Evolutionary conservation across 495 filamentous ascomycete genomes (phyloP).

Genomic region (Choiromyces venosus): DNA sequence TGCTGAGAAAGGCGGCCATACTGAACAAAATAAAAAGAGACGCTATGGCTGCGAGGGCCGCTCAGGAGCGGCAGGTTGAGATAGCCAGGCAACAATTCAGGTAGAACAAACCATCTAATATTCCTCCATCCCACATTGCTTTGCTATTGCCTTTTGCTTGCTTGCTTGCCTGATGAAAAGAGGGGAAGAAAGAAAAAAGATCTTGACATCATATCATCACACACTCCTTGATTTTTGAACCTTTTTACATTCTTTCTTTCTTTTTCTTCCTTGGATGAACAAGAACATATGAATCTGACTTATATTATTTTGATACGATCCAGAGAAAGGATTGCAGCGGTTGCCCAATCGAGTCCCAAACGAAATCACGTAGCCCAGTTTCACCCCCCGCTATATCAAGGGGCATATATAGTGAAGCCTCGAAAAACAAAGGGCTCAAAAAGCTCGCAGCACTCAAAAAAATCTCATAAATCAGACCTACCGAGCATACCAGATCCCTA

Average conservation of each 20-base stretch:
- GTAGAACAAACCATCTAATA: slow-evolving; percentile 21
- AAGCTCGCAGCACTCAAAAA: slow-evolving; percentile 20
- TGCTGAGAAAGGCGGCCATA: slow-evolving; percentile 41
- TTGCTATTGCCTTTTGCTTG: neutral
- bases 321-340: slow-evolving; percentile 38
- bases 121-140: slow-evolving; percentile 4
- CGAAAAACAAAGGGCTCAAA: slow-evolving; percentile 29
- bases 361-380: slow-evolving; percentile 32
- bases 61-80: slow-evolving; percentile 39
- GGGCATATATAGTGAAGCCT: slow-evolving; percentile 28
- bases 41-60: slow-evolving; percentile 38
- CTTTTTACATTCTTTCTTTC: neutral
- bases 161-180: neutral
- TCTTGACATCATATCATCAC: neutral
- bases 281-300: neutral
- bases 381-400: slow-evolving; percentile 33
- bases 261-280: slow-evolving; percentile 8
- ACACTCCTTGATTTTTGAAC: neutral
- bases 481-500: slow-evolving; percentile 32
- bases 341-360: slow-evolving; percentile 33
- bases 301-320: slow-evolving; percentile 8
- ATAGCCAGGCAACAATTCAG: slow-evolving; percentile 39
- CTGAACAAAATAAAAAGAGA: slow-evolving; percentile 43
- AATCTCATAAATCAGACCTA: slow-evolving; percentile 16
- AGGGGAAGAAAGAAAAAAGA: neutral